Base-by-base conservation (phyloP, 768 basidiomycete genomes). In the Kwoniella heveanensis region DNA sequence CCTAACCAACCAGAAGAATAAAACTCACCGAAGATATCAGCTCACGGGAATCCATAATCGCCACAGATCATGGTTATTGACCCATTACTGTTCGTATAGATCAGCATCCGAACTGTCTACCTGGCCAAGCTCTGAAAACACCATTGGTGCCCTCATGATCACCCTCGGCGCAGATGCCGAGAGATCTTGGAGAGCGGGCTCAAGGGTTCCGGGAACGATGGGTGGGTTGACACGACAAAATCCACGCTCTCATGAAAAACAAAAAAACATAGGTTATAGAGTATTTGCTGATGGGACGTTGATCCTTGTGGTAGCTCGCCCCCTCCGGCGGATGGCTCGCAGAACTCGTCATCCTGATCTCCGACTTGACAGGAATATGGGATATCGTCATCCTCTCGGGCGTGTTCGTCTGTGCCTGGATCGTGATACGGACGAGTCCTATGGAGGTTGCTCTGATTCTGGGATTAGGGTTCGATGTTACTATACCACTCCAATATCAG, bases 291-390 rank as follows among this genome's bases (percentile, higher is more conserved):
- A 51, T 13, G 6, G 21, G 21, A 44, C 25, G 7, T 5, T 32
- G 5, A 32, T 13, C 25, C 47, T 50, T 2, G 24, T 60, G 3
- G 10, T 44, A 67, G 66, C 56, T 67, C 29, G 48, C 51, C 2
- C 60, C 61, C 13, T 62, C 61, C 1, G 66, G 66, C 29, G 66
- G 66, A 10, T 67, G 66, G 66, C 46, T 67, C n/a, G 54, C 48
- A 2, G 66, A 67, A n/a, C 15, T 67, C 19, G 56, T 63, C 10
- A 63, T 67, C 8, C 24, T 49, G 29, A 12, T 67, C 12, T 57
- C 66, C 13, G 61, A 63, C 47, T 15, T 57, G 12, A 59, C 60
- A n/a, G 66, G 66, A 19, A 27, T 67, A 49, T 67, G 66, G 66
- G 66, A 67, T 24, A 13, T 63, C 2, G 46, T 60, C 19, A 52